Evolutionary conservation across 306 rosid genomes (phyloP).

Genomic region (Trifolium fragiferum): DNA sequence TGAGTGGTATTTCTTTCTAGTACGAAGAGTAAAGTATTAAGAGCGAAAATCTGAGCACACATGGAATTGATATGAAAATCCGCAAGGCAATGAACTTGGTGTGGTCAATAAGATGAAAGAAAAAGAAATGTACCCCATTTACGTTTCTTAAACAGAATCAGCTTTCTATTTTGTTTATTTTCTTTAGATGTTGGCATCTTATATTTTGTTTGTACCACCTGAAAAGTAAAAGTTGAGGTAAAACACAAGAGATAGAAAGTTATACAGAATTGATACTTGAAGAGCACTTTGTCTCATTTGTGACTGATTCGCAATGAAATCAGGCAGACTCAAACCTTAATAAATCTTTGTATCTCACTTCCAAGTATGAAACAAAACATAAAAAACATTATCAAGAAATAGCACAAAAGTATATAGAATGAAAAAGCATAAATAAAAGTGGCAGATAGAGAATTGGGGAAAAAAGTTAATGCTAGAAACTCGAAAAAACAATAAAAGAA

Average conservation of each 20-base stretch:
- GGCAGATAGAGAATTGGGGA: not conserved
- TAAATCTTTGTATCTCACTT: no score
- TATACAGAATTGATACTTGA: no score
- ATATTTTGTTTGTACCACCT: not conserved
- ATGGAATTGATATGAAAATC: not conserved
- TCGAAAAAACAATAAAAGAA: not conserved
- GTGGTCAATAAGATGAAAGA: not conserved
- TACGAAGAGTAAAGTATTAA: not conserved
- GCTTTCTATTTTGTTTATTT: not conserved
- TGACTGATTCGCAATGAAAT: no score
- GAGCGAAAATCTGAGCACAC: not conserved
- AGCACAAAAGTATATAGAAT: no score
- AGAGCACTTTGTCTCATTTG: no score
- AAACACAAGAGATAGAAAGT: not conserved
- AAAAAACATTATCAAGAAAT: no score
- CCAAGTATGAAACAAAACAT: no score
- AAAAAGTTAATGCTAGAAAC: not conserved
- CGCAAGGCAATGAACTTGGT: not conserved
- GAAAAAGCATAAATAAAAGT: not conserved
- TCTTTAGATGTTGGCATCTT: not conserved
- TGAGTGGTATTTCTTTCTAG: not conserved
- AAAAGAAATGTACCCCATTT: not conserved
- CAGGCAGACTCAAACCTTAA: no score
- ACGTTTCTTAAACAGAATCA: not conserved
- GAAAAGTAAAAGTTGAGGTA: not conserved